Evolutionary conservation across 768 basidiomycete genomes (phyloP).

Genomic region (Mycena filopes): DNA sequence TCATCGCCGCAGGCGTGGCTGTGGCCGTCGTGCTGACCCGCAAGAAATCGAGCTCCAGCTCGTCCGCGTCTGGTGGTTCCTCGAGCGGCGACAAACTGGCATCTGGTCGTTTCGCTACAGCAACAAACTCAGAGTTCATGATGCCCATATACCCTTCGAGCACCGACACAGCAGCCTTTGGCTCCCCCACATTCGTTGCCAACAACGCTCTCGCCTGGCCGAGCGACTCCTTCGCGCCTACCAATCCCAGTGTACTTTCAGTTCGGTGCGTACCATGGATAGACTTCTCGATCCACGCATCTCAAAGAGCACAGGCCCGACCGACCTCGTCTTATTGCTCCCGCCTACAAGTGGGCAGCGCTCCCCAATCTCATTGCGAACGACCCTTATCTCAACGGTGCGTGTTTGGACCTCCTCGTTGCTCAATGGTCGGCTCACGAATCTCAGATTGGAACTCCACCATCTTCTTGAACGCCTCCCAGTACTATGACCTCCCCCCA

Average conservation of each 20-base stretch:
- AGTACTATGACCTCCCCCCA: slow-evolving; percentile 69
- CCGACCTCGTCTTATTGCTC: slow-evolving; percentile 92
- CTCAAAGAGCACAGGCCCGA: slow-evolving; percentile 49
- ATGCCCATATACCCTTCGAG: slow-evolving; percentile 90
- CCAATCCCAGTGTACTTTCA: slow-evolving; percentile 65
- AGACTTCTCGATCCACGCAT: background rate
- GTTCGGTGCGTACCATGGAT: slow-evolving; percentile 51
- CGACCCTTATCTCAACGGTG: slow-evolving; percentile 82
- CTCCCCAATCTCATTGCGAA: slow-evolving; percentile 79
- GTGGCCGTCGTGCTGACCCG: slow-evolving; percentile 86
- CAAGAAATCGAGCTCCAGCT: slow-evolving; percentile 47
- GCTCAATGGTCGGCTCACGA: background rate
- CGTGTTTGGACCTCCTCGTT: background rate
- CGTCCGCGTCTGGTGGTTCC: slow-evolving; percentile 62
- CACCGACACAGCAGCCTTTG: slow-evolving; percentile 82
- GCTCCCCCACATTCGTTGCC: slow-evolving; percentile 74
- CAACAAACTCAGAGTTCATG: slow-evolving; percentile 82
- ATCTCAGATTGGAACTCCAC: slow-evolving; percentile 81
- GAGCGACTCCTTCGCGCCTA: slow-evolving; percentile 76
- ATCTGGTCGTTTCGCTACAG: slow-evolving; percentile 77
- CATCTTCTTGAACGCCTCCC: slow-evolving; percentile 88
- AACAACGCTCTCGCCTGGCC: slow-evolving; percentile 76
- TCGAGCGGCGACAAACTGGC: slow-evolving; percentile 62
- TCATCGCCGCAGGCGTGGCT: slow-evolving; percentile 74
- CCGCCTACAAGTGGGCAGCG: slow-evolving; percentile 89